A percentile compares a stretch with the other conserved stretches of the same genome.
Conservation (phyloP, 2,329 filamentous ascomycete genomes). For the Mollisia scopiformis region DNA sequence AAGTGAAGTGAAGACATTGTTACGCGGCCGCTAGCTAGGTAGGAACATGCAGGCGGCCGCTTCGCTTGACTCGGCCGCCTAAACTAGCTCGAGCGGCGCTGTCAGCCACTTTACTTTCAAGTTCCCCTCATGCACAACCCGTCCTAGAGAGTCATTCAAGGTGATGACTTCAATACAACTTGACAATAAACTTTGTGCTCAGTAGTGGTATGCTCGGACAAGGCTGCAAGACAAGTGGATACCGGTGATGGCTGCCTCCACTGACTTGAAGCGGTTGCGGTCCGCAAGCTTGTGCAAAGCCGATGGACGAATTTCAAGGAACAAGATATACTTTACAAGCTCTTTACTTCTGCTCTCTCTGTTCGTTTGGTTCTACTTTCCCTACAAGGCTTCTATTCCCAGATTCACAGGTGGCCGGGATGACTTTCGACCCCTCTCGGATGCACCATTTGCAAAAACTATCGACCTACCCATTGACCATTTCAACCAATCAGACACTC, state of each 20-base stretch:
- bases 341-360: neutral
- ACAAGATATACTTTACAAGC: neutral
- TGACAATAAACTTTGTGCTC: too few relatives aligned
- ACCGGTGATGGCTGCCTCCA: neutral
- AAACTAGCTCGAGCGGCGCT: neutral
- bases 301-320: neutral
- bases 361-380: neutral
- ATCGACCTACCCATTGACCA: slow-evolving; percentile 5
- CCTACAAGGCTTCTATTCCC: neutral
- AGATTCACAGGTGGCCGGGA: neutral
- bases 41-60: neutral
- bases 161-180: too few relatives aligned
- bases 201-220: too few relatives aligned
- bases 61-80: neutral
- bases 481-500: slow-evolving; percentile 2
- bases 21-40: neutral
- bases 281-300: neutral
- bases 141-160: too few relatives aligned
- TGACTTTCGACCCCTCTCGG: neutral
- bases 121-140: too few relatives aligned
- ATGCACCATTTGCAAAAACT: neutral
- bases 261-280: neutral
- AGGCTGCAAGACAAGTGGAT: neutral
- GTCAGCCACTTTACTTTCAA: too few relatives aligned
- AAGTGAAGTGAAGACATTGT: neutral